A percentile compares a stretch with the other conserved stretches of the same genome.
Conservation (phyloP, 495 filamentous ascomycete species). For the Annulohypoxylon maeteangense region DNA sequence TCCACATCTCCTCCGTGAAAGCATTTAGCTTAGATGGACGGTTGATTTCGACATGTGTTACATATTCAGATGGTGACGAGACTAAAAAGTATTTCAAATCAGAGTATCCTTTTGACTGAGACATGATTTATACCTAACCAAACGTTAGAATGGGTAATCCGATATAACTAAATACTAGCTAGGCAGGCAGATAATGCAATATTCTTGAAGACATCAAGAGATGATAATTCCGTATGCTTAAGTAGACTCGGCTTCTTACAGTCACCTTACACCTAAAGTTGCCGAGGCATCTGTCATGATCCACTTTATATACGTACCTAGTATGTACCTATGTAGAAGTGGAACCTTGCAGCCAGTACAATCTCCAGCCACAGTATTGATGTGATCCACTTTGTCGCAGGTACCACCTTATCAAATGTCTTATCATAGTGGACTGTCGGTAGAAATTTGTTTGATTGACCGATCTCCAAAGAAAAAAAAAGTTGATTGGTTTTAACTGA, state of each 20-base stretch:
- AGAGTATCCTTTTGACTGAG: conserved; percentile 47
- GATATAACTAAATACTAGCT: conserved; percentile 10
- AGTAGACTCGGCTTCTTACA: background rate
- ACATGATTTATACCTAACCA: conserved; percentile 20
- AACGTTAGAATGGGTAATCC: background rate
- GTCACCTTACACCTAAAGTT: conserved; percentile 16
- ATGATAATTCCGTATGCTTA: background rate
- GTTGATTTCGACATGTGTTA: conserved; percentile 95
- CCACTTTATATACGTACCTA: conserved; percentile 14
- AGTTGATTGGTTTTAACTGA: conserved; percentile 25
- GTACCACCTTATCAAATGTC: background rate
- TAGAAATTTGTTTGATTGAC: conserved; percentile 25
- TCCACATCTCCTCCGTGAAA: conserved; percentile 91
- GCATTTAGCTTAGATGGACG: conserved; percentile 90
- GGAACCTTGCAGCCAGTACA: background rate
- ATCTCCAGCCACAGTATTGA: conserved; percentile 11
- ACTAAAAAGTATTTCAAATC: conserved; percentile 80
- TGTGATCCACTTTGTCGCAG: too few species aligned
- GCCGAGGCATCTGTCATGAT: conserved; percentile 26
- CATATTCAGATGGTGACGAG: conserved; percentile 73
- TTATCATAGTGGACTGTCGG: conserved; percentile 26
- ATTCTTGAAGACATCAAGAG: conserved; percentile 1
- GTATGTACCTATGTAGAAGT: background rate
- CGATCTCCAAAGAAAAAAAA: conserved; percentile 38
- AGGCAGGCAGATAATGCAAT: background rate